Evolutionary conservation across 306 rosid species (phyloP), one percentile per base, ranked within the genome.

Genomic region (Prunus mume): DNA sequence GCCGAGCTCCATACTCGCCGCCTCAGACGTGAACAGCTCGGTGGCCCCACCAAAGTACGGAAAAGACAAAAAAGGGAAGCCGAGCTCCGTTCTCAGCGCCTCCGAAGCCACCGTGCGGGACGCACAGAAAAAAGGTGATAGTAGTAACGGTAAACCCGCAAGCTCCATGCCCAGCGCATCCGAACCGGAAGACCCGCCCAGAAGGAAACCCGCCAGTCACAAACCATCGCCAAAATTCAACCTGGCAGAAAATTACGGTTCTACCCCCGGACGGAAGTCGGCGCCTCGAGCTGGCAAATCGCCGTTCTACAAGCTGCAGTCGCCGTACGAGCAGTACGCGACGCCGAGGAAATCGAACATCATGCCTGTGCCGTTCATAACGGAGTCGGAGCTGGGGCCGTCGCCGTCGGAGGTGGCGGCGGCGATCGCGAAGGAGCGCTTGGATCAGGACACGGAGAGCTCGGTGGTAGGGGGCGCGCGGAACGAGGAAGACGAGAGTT

Each of bases 361-460:
- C 62, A 30, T 74, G 77, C 73, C 82, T 75, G 14, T 20, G 17
- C 76, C 78, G 43, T 72, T 84, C 1, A 13, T 96, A 47, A 92
- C 99, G 0, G 88, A 92, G 73, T 96, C 99, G 0, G 97, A 92
- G 56, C 78, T 96, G 0, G 99, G 99, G 3, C 99, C 99, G 0
- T 96, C 98, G 2, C 91, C 99, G 0, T 96, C 99, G 2, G 99
- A 92, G 87, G 97, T 96, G 5, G 99, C 99, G 0, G 97, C 85
- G 0, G 85, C 78, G 0, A 68, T 96, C 63, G 98, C 96, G 0
- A 84, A 65, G 12, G 76, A 34, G 7, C 88, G 65, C 46, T 8
- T 19, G 28, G 93, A 87, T 0, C 91, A 84, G 19, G 91, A 78
- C 10, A 69, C 72, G 9, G 93, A 87, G 45, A 85, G 80, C 78